phyloP scores from a whole-genome alignment of 805 yeast species.

The Candida vaughaniae region DNA sequence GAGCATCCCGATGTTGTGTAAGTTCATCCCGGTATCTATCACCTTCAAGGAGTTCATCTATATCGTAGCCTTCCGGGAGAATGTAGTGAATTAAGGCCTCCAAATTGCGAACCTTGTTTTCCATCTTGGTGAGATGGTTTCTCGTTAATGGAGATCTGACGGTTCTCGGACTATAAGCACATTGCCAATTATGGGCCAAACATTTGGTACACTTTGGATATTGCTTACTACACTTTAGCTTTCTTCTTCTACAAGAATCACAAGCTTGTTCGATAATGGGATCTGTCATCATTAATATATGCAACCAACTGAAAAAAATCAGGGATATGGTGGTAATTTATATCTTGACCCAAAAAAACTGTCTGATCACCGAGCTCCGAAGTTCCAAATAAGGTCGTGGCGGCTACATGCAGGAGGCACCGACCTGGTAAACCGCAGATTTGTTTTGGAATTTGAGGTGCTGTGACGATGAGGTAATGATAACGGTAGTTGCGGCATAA shows the following conservation, averaged over 20 bases:
- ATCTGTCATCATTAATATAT: constrained; percentile 4
- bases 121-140: constrained; percentile 76
- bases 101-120: constrained; percentile 39
- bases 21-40: constrained; percentile 16
- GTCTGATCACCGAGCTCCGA: constrained; percentile 11
- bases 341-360: constrained; percentile 1
- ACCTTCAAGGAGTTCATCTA: constrained; percentile 17
- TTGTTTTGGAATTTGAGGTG: no score
- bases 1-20: constrained; percentile 2
- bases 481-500: no score
- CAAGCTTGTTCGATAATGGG: constrained; percentile 58
- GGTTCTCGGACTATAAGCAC: constrained; percentile 75
- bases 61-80: constrained; percentile 24
- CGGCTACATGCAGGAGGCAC: no score
- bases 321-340: background rate
- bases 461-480: no score
- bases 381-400: constrained; percentile 5
- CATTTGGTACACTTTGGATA: constrained; percentile 77
- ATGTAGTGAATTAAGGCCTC: constrained; percentile 31
- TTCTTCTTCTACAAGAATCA: constrained; percentile 80
- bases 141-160: constrained; percentile 81
- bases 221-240: constrained; percentile 78
- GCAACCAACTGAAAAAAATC: background rate
- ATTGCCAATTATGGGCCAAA: constrained; percentile 65
- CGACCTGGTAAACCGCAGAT: no score